Evolutionary conservation across 345 rosid species (phyloP).

Genomic region (Salix caprea): DNA sequence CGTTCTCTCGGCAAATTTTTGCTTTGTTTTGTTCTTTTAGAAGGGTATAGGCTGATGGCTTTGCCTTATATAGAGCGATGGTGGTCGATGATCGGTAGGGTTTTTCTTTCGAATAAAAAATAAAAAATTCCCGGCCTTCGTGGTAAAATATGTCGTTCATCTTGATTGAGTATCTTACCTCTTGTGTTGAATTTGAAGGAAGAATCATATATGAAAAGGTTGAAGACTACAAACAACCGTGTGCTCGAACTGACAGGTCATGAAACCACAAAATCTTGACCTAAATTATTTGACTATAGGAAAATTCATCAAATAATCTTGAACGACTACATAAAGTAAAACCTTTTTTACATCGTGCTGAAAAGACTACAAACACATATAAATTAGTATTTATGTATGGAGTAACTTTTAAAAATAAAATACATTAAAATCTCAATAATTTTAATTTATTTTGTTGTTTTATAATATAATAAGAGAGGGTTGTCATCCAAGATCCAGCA

Average conservation of each 20-base stretch:
- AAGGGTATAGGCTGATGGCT: neutral
- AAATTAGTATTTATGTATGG: neutral
- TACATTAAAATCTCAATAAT: too few species aligned
- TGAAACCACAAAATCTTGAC: neutral
- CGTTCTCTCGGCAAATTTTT: neutral
- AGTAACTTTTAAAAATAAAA: too few species aligned
- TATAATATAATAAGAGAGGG: too few species aligned
- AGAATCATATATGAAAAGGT: neutral
- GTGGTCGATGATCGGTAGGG: neutral
- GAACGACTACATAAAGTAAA: neutral
- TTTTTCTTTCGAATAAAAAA: too few species aligned
- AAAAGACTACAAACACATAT: too few species aligned
- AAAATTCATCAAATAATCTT: neutral
- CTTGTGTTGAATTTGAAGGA: constrained; percentile 6
- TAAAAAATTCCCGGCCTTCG: neutral
- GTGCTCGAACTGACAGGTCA: constrained; percentile 1
- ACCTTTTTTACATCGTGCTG: neutral
- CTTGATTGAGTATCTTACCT: constrained; percentile 4
- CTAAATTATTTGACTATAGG: neutral
- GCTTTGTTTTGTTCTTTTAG: neutral
- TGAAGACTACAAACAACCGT: neutral
- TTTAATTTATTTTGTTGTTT: too few species aligned
- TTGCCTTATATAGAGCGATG: neutral
- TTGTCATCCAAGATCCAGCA: too few species aligned
- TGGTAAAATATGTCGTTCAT: neutral